phyloP scores from a whole-genome alignment of 108 stramenopile species.

The Epithemia pelagica region DNA sequence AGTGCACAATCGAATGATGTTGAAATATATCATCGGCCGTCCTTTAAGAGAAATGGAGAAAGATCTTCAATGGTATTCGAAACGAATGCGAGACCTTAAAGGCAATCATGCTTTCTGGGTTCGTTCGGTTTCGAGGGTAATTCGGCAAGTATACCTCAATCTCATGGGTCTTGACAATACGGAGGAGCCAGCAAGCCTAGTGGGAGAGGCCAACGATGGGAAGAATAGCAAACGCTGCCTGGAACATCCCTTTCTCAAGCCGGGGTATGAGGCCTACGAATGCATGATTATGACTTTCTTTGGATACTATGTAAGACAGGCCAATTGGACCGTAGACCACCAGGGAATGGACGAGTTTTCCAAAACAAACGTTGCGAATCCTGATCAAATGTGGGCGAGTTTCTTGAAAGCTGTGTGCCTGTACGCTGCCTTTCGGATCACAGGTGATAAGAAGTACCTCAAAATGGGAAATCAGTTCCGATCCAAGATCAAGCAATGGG shows the following conservation, averaged over 20 bases:
- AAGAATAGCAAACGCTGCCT: neutral
- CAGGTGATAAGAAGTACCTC: conserved; percentile 8
- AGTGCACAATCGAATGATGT: neutral
- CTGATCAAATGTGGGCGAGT: neutral
- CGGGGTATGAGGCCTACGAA: neutral
- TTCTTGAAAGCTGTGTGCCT: conserved; percentile 2
- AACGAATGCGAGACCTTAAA: neutral
- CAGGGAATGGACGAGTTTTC: conserved; percentile 1
- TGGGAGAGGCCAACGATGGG: neutral
- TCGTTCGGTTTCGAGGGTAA: neutral
- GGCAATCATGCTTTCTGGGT: neutral
- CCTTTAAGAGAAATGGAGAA: neutral
- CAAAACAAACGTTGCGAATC: neutral
- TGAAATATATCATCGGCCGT: neutral
- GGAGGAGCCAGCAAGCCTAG: conserved; percentile 5
- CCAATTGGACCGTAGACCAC: neutral
- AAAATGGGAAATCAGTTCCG: neutral
- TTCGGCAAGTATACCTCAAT: neutral
- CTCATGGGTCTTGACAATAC: conserved; percentile 1
- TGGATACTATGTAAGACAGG: neutral
- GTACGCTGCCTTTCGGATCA: conserved; percentile 9
- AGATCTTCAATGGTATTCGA: neutral
- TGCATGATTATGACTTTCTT: neutral
- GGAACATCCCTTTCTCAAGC: neutral
- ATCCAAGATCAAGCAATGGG: conserved; percentile 10